A percentile compares a stretch with the other conserved stretches of the same genome.
These are phyloP conservation scores for Teunomyces pallodes DNA, from an alignment of 805 yeast genomes.

Conservation along the genomic window DNA sequence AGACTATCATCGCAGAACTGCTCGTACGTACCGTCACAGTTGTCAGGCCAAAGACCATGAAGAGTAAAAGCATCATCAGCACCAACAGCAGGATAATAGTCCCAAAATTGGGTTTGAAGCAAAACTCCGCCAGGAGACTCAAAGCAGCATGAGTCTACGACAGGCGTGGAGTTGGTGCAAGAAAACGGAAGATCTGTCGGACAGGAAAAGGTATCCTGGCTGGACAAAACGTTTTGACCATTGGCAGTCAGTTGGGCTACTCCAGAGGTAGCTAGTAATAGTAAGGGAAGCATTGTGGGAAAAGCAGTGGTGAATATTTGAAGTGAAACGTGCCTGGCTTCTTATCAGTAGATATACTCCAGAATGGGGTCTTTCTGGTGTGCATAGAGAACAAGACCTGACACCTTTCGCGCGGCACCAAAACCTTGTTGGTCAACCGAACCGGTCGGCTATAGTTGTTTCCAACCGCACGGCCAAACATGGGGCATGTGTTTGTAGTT, in stretches of 20 bases:
- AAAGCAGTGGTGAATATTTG: not conserved
- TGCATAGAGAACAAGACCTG: too few species aligned
- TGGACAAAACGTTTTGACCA: not conserved
- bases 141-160: conserved; percentile 62
- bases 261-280: not conserved
- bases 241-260: not conserved
- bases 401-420: too few species aligned
- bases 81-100: conserved; percentile 70
- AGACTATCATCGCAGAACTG: conserved; percentile 67
- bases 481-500: too few species aligned
- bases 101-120: conserved; percentile 91
- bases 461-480: too few species aligned
- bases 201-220: conserved; percentile 30
- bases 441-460: too few species aligned
- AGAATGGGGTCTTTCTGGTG: too few species aligned
- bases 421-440: too few species aligned
- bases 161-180: conserved; percentile 49
- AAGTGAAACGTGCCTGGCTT: not conserved
- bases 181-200: conserved; percentile 60
- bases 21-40: conserved; percentile 77
- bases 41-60: conserved; percentile 89
- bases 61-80: conserved; percentile 70
- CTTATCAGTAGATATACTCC: not conserved
- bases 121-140: conserved; percentile 85
- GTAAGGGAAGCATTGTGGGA: not conserved